These are phyloP conservation scores for Phytopythium cucurbitacearum DNA, from an alignment of 352 stramenopile genomes.

Conservation along the genomic window DNA sequence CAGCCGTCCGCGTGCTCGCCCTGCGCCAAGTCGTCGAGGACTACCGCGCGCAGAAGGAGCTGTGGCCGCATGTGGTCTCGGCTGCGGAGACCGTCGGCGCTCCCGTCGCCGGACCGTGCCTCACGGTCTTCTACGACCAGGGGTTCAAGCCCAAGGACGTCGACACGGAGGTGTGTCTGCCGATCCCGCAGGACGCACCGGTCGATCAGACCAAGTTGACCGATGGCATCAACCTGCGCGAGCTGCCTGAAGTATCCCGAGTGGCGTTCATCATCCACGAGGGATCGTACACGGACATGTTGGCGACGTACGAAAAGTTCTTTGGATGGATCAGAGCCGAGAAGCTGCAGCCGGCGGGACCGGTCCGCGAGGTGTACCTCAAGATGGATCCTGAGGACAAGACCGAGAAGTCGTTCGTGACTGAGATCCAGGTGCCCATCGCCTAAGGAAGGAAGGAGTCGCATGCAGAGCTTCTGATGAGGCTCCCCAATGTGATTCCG, in stretches of 20 bases:
- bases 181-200: conserved; percentile 13
- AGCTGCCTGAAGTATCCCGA: conserved; percentile 8
- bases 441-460: background rate
- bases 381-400: conserved; percentile 16
- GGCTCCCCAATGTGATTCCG: no score
- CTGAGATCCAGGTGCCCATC: conserved; percentile 23
- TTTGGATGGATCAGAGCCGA: conserved; percentile 28
- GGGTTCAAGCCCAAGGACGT: conserved; percentile 40
- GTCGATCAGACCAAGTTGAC: conserved; percentile 8
- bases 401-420: conserved; percentile 22
- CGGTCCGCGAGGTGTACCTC: conserved; percentile 33
- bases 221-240: conserved; percentile 15
- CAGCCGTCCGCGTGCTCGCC: conserved; percentile 23
- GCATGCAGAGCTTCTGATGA: no score
- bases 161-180: conserved; percentile 40
- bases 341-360: conserved; percentile 14
- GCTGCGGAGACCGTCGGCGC: conserved; percentile 19
- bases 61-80: conserved; percentile 28
- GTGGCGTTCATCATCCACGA: conserved; percentile 21
- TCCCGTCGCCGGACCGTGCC: conserved; percentile 16
- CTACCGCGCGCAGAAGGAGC: conserved; percentile 37
- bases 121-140: conserved; percentile 35
- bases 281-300: conserved; percentile 27
- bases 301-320: conserved; percentile 17
- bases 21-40: conserved; percentile 33